Conservation (phyloP, 2,329 filamentous ascomycete species). For the Daldinia eschscholtzii region DNA sequence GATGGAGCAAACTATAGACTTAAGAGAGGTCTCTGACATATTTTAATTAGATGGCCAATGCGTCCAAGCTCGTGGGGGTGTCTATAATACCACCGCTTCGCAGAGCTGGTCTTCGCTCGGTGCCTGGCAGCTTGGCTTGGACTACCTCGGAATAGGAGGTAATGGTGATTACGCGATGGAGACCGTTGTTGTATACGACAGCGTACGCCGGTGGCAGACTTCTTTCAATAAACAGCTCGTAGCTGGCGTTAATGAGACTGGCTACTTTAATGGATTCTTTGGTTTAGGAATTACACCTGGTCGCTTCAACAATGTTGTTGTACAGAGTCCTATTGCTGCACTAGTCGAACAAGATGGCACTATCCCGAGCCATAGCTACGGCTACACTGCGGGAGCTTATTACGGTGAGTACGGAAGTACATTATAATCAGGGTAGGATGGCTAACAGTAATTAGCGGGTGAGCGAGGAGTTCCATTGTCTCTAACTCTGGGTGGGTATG, state of each 20-base stretch:
- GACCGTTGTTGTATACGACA: constrained; percentile 58
- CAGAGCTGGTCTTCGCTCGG: constrained; percentile 70
- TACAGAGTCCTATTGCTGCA: constrained; percentile 66
- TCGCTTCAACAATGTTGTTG: constrained; percentile 63
- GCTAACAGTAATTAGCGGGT: constrained; percentile 53
- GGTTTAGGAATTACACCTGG: constrained; percentile 69
- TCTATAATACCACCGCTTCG: constrained; percentile 68
- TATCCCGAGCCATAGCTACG: constrained; percentile 80
- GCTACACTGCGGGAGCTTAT: constrained; percentile 80
- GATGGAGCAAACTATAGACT: background rate
- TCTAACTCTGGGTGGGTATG: constrained; percentile 78
- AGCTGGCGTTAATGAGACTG: constrained; percentile 67
- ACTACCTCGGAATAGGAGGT: constrained; percentile 68
- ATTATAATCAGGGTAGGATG: background rate
- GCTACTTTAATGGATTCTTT: constrained; percentile 67
- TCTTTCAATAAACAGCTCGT: constrained; percentile 62
- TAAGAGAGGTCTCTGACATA: constrained; percentile 32
- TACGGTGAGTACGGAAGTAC: constrained; percentile 67
- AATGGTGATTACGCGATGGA: constrained; percentile 76
- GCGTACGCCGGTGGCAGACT: constrained; percentile 55
- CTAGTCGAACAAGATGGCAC: constrained; percentile 69
- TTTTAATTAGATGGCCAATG: constrained; percentile 63
- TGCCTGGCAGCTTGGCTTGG: constrained; percentile 70
- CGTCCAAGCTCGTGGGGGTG: constrained; percentile 66
- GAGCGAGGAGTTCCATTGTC: constrained; percentile 63